Evolutionary conservation across 2,329 filamentous ascomycete species (phyloP).

Genomic region (Mycogone perniciosa): DNA sequence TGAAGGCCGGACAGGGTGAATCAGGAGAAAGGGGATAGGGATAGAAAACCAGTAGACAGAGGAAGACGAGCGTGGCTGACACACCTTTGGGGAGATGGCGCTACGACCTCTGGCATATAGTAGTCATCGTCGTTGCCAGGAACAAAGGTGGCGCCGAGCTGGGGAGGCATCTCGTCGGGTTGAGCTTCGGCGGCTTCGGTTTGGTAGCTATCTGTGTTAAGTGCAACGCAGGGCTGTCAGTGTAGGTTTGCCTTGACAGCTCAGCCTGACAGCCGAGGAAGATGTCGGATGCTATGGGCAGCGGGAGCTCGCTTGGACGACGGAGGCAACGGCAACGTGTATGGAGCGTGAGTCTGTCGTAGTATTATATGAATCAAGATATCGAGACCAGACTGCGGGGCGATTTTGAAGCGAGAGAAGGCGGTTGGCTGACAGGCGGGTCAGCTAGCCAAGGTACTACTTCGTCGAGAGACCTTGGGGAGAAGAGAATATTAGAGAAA

Average conservation of each 20-base stretch:
- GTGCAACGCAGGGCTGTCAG: constrained; percentile 3
- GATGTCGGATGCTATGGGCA: too few relatives aligned
- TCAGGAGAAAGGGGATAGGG: constrained; percentile 13
- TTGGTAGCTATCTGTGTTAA: neutral
- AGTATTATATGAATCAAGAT: too few relatives aligned
- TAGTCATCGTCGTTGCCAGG: constrained; percentile 54
- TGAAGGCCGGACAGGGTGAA: constrained; percentile 2
- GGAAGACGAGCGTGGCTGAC: constrained; percentile 20
- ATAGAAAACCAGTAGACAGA: neutral
- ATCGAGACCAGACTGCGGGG: too few relatives aligned
- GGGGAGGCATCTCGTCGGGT: constrained; percentile 19
- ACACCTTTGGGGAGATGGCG: constrained; percentile 52
- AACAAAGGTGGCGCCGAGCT: constrained; percentile 51
- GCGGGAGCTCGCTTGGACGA: too few relatives aligned
- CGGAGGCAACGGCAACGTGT: too few relatives aligned
- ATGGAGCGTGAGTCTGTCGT: too few relatives aligned
- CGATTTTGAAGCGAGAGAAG: too few relatives aligned
- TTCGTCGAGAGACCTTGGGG: too few relatives aligned
- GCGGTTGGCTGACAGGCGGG: too few relatives aligned
- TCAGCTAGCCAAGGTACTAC: too few relatives aligned
- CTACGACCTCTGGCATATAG: constrained; percentile 55
- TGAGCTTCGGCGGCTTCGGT: constrained; percentile 10
- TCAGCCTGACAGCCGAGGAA: neutral
- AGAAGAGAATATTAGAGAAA: too few relatives aligned
- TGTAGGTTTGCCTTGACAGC: constrained; percentile 3